Percentiles rank a stretch among this genome's conserved stretches.
These are phyloP conservation scores for Nadsonia fulvescens DNA, from an alignment of 805 yeast genomes.

Conservation along the genomic window DNA sequence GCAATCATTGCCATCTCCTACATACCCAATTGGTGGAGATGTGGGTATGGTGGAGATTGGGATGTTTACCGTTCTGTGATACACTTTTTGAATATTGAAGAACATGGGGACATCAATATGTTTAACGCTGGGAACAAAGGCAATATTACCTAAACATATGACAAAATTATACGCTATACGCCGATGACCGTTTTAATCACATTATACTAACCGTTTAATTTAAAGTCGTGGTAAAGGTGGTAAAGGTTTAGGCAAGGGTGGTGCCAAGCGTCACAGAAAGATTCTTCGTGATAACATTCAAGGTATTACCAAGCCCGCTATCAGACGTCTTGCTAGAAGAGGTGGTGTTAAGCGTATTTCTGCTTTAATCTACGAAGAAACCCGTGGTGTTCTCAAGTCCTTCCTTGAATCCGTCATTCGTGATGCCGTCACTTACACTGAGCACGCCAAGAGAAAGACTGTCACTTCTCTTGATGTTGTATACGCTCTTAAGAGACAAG, in stretches of 20 bases:
- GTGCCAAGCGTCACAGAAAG: constrained; percentile 99
- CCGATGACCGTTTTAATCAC: too few species aligned
- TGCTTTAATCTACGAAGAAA: constrained; percentile 96
- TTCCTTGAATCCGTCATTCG: constrained; percentile 95
- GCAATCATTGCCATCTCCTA: too few species aligned
- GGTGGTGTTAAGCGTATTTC: constrained; percentile 99
- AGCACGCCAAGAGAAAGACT: constrained; percentile 99
- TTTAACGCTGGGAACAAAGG: too few species aligned
- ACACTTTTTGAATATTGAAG: too few species aligned
- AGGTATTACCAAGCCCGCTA: constrained; percentile 99
- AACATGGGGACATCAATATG: too few species aligned
- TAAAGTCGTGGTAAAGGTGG: constrained; percentile 96
- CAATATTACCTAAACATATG: too few species aligned
- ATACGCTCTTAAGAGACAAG: constrained; percentile 99
- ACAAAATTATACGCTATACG: too few species aligned
- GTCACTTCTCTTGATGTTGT: constrained; percentile 97
- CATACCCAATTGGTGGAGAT: too few species aligned
- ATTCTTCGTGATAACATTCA: constrained; percentile 98
- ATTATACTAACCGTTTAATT: background rate
- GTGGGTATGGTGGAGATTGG: too few species aligned
- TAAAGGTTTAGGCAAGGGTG: constrained; percentile 99
- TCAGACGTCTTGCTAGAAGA: constrained; percentile 99
- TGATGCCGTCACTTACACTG: constrained; percentile 98
- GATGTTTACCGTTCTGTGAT: too few species aligned
- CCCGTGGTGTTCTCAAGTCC: constrained; percentile 88